Evolutionary conservation across 495 filamentous ascomycete genomes (phyloP), one percentile per base, ranked within the genome.

Genomic region (Terfezia boudieri): DNA sequence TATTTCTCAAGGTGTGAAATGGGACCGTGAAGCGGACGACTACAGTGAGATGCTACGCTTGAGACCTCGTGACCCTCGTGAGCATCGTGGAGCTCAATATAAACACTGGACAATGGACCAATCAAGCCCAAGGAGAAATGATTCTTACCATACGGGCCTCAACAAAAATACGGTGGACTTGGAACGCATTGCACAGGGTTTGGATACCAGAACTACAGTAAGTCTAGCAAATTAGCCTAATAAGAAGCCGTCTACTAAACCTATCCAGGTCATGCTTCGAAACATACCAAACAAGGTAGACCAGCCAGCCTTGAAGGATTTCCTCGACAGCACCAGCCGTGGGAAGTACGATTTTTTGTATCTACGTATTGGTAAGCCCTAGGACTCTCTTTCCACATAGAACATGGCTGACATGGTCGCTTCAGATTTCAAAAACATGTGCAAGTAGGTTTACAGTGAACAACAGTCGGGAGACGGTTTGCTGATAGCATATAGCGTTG

Each of bases 271-370:
- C 56, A 98, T 98, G 90, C 71, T 95, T 26, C 81, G 89, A 9
- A 95, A 96, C 62, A 90, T 96, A 53, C 90, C 90, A 5, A 94
- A 93, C 68, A 84, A 84, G 61, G 79, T 95, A 57, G 78, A 84
- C 56, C 80, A 83, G 71, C 60, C 69, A 50, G 79, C 81, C 65
- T 69, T 96, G 16, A 90, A 89, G 68, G 65, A 70, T 0, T 80
- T 93, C 57, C 68, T 95, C 17, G 83, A 96, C 65, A 73, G 82
- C 60, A 81, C 78, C 11, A 84, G 79, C 67, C 74, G 72, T 64
- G 84, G 84, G 38, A 79, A 79, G 58, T 96, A 89, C 63, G 86
- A 96, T 61, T 98, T 95, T 68, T 77, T 92, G 70, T 98, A 98
- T 67, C 68, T 96, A 56, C 84, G 90, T 32, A 96, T 95, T 66